A percentile compares a stretch with the other conserved stretches of the same genome.
Evolutionary conservation across 192 early-diverging fungal species (phyloP).

Genomic region (Backusella luteola): DNA sequence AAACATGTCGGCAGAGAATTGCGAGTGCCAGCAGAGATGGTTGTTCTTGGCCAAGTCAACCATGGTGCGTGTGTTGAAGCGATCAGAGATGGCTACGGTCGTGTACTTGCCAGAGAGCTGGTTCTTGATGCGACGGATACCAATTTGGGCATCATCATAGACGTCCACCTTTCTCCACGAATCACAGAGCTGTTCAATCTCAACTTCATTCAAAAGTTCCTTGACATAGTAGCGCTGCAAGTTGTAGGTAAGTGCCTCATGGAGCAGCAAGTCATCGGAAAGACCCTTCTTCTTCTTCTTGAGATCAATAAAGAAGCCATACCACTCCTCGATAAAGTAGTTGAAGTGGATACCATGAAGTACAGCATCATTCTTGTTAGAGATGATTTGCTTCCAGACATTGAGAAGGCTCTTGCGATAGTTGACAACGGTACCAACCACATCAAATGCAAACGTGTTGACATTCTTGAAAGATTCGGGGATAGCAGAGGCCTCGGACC

Average conservation of each 20-base stretch:
- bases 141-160: conserved; percentile 13
- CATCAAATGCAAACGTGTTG: conserved; percentile 19
- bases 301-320: not conserved
- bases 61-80: conserved; percentile 19
- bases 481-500: conserved; percentile 24
- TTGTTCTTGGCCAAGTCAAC: conserved; percentile 15
- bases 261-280: conserved; percentile 11
- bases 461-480: conserved; percentile 24
- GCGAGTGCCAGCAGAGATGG: conserved; percentile 30
- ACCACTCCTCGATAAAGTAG: conserved; percentile 21
- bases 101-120: not conserved
- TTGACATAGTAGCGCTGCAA: conserved; percentile 13
- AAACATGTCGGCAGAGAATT: conserved; percentile 23
- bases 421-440: conserved; percentile 24
- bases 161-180: conserved; percentile 12
- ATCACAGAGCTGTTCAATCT: conserved; percentile 7
- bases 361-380: conserved; percentile 1
- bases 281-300: not conserved
- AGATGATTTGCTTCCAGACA: conserved; percentile 14
- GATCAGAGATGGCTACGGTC: conserved; percentile 23
- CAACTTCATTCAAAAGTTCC: not conserved
- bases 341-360: not conserved
- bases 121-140: conserved; percentile 22
- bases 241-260: not conserved
- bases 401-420: conserved; percentile 7